Conservation (phyloP, 2,329 filamentous ascomycete genomes). For the Chlorencoelia australis region DNA sequence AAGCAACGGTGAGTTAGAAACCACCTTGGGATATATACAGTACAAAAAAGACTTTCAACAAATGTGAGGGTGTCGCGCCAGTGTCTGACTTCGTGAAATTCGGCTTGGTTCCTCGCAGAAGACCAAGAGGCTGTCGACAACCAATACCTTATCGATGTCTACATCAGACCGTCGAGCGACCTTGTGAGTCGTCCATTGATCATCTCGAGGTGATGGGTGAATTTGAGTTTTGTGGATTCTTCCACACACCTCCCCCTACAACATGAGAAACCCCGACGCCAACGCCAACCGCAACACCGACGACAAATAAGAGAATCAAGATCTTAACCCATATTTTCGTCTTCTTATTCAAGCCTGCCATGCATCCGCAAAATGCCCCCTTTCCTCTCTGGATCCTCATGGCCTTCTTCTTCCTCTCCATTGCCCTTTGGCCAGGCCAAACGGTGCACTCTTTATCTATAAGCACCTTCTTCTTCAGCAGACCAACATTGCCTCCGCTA, state of each 20-base stretch:
- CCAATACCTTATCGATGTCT: no score
- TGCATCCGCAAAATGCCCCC: constrained; percentile 39
- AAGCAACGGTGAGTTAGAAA: no score
- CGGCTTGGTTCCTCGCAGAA: no score
- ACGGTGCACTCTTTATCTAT: constrained; percentile 37
- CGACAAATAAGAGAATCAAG: constrained; percentile 39
- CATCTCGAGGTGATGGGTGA: no score
- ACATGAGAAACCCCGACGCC: constrained; percentile 53
- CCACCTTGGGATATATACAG: no score
- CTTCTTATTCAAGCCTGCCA: constrained; percentile 43
- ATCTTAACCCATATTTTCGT: constrained; percentile 46
- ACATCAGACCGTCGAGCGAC: no score
- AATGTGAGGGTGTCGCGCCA: no score
- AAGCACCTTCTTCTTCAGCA: neutral
- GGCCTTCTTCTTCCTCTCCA: constrained; percentile 48
- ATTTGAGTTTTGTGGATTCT: constrained; percentile 24
- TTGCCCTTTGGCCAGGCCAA: constrained; percentile 51
- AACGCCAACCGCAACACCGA: constrained; percentile 44
- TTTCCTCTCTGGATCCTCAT: constrained; percentile 47
- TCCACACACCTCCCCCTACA: constrained; percentile 49
- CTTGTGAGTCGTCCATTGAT: no score
- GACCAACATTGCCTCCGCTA: neutral
- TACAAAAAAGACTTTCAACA: no score
- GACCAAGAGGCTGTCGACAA: no score
- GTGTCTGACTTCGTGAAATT: no score